Evolutionary conservation across 2,329 filamentous ascomycete species (phyloP).

Genomic region (Colletotrichum liaoningense): DNA sequence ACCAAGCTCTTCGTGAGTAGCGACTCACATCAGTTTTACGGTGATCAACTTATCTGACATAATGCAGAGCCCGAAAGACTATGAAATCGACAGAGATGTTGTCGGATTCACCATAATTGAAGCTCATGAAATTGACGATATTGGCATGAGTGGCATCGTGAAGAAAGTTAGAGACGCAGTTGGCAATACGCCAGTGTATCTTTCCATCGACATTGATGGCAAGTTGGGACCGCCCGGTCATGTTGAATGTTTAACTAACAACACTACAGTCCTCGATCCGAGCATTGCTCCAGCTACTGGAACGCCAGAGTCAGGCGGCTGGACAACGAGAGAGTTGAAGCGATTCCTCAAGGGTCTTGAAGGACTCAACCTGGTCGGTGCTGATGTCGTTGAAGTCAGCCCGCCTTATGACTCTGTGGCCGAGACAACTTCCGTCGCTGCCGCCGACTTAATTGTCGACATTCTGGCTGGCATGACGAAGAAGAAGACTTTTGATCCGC

Average conservation of each 20-base stretch:
- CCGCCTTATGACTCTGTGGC: slow-evolving; percentile 84
- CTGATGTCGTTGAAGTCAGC: slow-evolving; percentile 76
- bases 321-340: background rate
- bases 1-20: slow-evolving; percentile 54
- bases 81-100: background rate
- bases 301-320: background rate
- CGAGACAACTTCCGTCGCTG: slow-evolving; percentile 75
- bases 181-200: background rate
- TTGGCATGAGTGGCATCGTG: slow-evolving; percentile 78
- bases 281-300: background rate
- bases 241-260: background rate
- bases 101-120: slow-evolving; percentile 59
- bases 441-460: slow-evolving; percentile 4
- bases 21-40: background rate
- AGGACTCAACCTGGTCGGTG: background rate
- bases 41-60: background rate
- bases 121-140: slow-evolving; percentile 88
- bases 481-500: background rate
- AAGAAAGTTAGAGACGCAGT: slow-evolving; percentile 71
- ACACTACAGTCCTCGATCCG: background rate
- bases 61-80: background rate
- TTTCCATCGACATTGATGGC: background rate
- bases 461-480: background rate
- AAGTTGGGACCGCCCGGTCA: background rate
- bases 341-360: background rate